Percentiles rank a stretch among this genome's conserved stretches.
phyloP scores from a whole-genome alignment of 306 rosid genomes.

The Nissolia schottii region DNA sequence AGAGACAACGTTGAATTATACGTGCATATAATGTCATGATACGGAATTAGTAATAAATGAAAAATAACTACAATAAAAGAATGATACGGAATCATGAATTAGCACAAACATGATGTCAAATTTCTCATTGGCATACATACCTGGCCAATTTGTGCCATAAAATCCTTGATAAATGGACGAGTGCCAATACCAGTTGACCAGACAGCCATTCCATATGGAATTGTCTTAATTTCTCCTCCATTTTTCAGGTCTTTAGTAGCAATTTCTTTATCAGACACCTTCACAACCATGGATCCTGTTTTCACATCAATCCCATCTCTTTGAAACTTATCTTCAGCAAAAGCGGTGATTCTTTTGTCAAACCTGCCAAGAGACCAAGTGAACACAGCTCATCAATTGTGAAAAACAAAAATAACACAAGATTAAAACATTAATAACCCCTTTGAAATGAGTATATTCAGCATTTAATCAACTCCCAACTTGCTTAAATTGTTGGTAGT shows the following conservation, averaged over 20 bases:
- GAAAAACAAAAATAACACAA: not conserved
- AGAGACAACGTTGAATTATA: not conserved
- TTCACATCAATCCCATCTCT: slow-evolving; percentile 85
- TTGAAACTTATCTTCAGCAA: slow-evolving; percentile 81
- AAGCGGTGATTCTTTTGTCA: slow-evolving; percentile 91
- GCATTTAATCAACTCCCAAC: not conserved
- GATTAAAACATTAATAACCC: not conserved
- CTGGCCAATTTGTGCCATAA: slow-evolving; percentile 90
- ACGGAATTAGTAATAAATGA: not conserved
- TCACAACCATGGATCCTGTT: slow-evolving; percentile 95
- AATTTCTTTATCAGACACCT: slow-evolving; percentile 80
- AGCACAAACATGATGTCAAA: not conserved
- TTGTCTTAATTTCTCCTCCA: slow-evolving; percentile 54
- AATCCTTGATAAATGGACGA: slow-evolving; percentile 80
- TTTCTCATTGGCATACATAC: slow-evolving; percentile 37
- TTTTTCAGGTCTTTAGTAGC: slow-evolving; percentile 73
- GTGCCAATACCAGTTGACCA: slow-evolving; percentile 98
- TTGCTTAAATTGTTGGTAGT: not conserved
- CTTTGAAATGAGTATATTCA: not conserved
- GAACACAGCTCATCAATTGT: not conserved
- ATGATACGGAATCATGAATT: slow-evolving; percentile 2
- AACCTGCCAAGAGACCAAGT: slow-evolving; percentile 53
- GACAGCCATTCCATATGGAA: slow-evolving; percentile 94
- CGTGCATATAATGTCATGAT: too few relatives aligned
- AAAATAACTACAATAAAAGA: not conserved